These are phyloP conservation scores for Vinca minor DNA, from an alignment of 257 asterid genomes.

Conservation along the genomic window DNA sequence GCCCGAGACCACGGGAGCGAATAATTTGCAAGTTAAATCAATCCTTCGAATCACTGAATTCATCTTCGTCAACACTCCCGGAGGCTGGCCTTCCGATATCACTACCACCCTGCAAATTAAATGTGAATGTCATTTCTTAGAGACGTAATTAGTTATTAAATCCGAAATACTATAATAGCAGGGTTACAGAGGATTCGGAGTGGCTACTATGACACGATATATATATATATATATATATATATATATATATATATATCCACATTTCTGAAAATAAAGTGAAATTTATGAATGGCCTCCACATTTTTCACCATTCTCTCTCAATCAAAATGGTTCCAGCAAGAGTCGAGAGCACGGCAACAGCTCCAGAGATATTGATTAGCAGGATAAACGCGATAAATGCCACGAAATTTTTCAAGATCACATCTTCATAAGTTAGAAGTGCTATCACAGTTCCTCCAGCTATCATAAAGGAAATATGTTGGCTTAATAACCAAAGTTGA, in stretches of 20 bases:
- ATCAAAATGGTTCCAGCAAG: slow-evolving; percentile 87
- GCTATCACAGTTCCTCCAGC: slow-evolving; percentile 83
- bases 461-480: slow-evolving; percentile 57
- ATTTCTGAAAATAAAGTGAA: background rate
- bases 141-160: too few species aligned
- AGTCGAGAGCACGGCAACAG: slow-evolving; percentile 71
- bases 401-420: slow-evolving; percentile 28
- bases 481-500: slow-evolving; percentile 58
- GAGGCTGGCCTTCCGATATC: slow-evolving; percentile 68
- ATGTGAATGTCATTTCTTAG: background rate
- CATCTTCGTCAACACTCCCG: slow-evolving; percentile 53
- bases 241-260: too few species aligned
- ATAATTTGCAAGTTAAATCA: slow-evolving; percentile 62
- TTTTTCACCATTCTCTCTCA: slow-evolving; percentile 82
- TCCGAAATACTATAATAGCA: too few species aligned
- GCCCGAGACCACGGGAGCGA: slow-evolving; percentile 74
- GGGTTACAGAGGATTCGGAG: too few species aligned
- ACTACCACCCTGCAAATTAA: slow-evolving; percentile 70
- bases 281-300: background rate
- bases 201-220: too few species aligned
- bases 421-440: slow-evolving; percentile 35
- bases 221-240: too few species aligned
- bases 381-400: slow-evolving; percentile 42
- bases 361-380: slow-evolving; percentile 64
- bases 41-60: slow-evolving; percentile 76